Evolutionary conservation across 169 alveolate genomes (phyloP).

Genomic region (Eimeria tenella): DNA sequence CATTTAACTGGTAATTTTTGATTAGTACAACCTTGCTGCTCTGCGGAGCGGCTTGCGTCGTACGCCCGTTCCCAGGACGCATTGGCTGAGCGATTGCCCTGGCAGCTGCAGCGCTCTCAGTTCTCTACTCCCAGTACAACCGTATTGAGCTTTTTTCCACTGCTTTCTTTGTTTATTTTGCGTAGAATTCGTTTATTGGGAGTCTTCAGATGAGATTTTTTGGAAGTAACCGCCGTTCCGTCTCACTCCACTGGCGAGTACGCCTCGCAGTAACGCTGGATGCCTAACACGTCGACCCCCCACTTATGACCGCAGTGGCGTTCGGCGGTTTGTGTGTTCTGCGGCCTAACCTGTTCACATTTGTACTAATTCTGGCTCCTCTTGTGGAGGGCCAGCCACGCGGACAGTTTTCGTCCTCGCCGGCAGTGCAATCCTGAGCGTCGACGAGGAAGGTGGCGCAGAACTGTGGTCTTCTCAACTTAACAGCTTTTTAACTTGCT

Average conservation of each 20-base stretch:
- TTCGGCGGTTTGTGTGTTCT: not conserved
- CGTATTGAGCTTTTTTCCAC: not conserved
- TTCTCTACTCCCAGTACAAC: not conserved
- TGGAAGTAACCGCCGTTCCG: not conserved
- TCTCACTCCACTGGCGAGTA: slow-evolving; percentile 54
- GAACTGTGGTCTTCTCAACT: not conserved
- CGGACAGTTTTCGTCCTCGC: not conserved
- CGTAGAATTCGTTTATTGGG: not conserved
- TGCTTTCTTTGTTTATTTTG: not conserved
- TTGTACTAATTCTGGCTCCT: not conserved
- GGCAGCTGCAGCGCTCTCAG: slow-evolving; percentile 18
- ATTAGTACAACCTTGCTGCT: not conserved
- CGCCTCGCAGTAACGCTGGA: slow-evolving; percentile 41
- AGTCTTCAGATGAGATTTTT: not conserved
- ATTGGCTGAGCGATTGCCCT: slow-evolving; percentile 34
- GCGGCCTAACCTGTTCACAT: not conserved
- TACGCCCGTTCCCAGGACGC: slow-evolving; percentile 33
- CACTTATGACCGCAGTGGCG: slow-evolving; percentile 18
- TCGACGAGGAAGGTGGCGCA: slow-evolving; percentile 4
- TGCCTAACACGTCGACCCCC: slow-evolving; percentile 32
- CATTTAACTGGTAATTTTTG: not conserved
- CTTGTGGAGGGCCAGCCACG: slow-evolving; percentile 25
- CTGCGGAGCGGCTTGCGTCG: not conserved
- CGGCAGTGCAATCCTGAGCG: not conserved
- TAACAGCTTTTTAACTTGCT: not conserved